Percentiles rank a stretch among this genome's conserved stretches.
These are phyloP conservation scores for Aureobasidium melanogenum DNA, from an alignment of 2,329 filamentous ascomycete species.

Conservation along the genomic window DNA sequence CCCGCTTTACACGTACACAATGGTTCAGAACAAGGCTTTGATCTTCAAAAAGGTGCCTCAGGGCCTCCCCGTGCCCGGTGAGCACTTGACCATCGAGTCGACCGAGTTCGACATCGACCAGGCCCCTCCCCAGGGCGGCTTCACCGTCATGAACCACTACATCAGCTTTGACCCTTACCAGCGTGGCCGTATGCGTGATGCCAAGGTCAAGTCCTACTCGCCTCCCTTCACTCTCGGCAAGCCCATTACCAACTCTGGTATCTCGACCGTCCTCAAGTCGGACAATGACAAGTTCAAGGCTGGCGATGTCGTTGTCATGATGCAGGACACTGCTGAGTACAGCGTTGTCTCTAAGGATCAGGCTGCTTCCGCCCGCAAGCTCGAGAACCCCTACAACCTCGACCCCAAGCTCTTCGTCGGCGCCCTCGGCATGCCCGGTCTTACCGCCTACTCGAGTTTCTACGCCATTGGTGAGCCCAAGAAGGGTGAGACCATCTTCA, in stretches of 20 bases:
- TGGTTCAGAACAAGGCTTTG: constrained; percentile 63
- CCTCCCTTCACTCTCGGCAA: constrained; percentile 52
- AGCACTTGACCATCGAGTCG: constrained; percentile 61
- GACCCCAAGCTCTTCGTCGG: constrained; percentile 63
- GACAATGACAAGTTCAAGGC: constrained; percentile 52
- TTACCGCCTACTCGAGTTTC: constrained; percentile 66
- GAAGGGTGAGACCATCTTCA: constrained; percentile 73
- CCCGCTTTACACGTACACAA: constrained; percentile 16
- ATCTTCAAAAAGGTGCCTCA: constrained; percentile 63
- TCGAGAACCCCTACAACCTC: constrained; percentile 62
- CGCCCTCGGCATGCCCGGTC: constrained; percentile 67
- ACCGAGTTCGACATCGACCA: constrained; percentile 59
- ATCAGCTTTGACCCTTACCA: constrained; percentile 78
- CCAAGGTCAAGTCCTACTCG: constrained; percentile 57
- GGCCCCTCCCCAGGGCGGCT: constrained; percentile 52
- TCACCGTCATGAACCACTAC: constrained; percentile 63
- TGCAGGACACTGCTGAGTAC: constrained; percentile 48
- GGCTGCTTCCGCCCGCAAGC: constrained; percentile 38
- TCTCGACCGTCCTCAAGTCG: constrained; percentile 64
- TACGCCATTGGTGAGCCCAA: constrained; percentile 68
- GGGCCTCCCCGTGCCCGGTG: constrained; percentile 58
- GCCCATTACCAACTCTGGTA: constrained; percentile 54
- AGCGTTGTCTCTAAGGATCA: constrained; percentile 44
- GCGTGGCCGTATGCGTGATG: constrained; percentile 65
- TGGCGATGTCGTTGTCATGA: constrained; percentile 56